phyloP scores from a whole-genome alignment of 495 filamentous ascomycete species.

The Penicillium daleae region DNA sequence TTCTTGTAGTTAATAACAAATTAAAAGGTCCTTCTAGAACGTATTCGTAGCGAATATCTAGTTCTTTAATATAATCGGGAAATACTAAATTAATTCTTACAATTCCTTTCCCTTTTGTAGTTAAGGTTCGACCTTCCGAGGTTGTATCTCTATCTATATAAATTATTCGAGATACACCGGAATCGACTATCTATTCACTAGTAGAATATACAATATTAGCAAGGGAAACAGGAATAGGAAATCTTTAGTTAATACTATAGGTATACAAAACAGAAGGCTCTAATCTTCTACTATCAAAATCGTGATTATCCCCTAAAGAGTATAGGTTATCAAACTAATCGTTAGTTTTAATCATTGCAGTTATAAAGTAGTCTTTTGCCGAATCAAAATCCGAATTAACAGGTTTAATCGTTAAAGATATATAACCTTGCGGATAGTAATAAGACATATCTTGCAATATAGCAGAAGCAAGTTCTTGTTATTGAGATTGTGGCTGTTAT shows the following conservation, averaged over 20 bases:
- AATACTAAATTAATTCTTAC: neutral
- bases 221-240: neutral
- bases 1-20: neutral
- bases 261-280: neutral
- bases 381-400: neutral
- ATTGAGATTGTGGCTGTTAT: no score
- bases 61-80: neutral
- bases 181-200: neutral
- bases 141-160: neutral
- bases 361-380: neutral
- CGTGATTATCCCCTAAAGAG: neutral
- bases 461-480: neutral
- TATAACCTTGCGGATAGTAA: neutral
- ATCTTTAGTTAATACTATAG: neutral
- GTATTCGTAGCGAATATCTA: neutral
- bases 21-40: neutral
- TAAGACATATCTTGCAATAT: neutral
- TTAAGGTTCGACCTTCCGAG: neutral
- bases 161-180: neutral
- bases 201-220: neutral
- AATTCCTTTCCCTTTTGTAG: neutral
- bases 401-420: neutral
- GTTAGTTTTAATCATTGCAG: neutral
- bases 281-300: neutral
- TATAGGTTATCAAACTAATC: neutral